Percentiles rank a stretch among this genome's conserved stretches.
Conservation (phyloP, 2,329 filamentous ascomycete genomes). For the Monilinia polystroma region DNA sequence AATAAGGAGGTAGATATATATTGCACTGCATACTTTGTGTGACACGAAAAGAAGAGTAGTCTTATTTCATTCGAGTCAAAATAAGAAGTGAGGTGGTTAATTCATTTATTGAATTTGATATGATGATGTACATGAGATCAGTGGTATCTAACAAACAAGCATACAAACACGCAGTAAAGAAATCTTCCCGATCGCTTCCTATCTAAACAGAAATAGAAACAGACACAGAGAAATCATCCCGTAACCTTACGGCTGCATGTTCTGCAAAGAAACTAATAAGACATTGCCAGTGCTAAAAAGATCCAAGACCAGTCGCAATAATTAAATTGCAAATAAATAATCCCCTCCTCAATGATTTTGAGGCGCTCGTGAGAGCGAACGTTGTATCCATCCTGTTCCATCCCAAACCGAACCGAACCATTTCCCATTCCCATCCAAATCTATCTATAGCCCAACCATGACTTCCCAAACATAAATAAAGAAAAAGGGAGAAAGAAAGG, state of each 20-base stretch:
- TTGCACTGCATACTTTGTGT: no score
- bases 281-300: neutral
- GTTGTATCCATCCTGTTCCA: conserved; percentile 12
- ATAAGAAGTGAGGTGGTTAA: neutral
- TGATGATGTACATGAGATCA: neutral
- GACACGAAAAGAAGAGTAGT: no score
- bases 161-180: neutral
- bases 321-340: neutral
- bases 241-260: neutral
- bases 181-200: neutral
- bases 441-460: conserved; percentile 8
- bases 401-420: neutral
- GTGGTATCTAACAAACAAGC: conserved; percentile 2
- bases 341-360: conserved; percentile 1
- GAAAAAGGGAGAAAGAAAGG: neutral
- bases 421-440: conserved; percentile 1
- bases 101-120: neutral
- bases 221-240: neutral
- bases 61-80: no score
- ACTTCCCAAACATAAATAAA: neutral
- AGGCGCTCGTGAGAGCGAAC: conserved; percentile 19
- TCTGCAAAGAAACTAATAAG: conserved; percentile 9
- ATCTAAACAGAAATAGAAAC: neutral
- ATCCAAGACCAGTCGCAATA: neutral
- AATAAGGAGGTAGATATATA: no score